A percentile compares a stretch with the other conserved stretches of the same genome.
phyloP scores from a whole-genome alignment of 148 eudicot genomes.

The Chenopodium berlandieri region DNA sequence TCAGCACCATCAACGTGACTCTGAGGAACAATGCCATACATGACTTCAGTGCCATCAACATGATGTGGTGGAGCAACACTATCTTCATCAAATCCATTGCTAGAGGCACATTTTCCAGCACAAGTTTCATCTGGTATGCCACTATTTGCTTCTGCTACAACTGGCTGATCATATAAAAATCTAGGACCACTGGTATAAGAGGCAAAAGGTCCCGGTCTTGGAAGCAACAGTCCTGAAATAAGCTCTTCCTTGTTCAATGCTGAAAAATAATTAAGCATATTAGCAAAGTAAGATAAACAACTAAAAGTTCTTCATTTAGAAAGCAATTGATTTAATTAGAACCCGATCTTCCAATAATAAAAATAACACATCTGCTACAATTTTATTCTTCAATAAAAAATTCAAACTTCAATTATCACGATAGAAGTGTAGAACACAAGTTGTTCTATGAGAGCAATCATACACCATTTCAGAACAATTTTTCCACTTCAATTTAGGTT shows the following conservation, averaged over 20 bases:
- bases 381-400: no score
- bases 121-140: slow-evolving; percentile 29
- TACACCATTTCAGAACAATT: not conserved
- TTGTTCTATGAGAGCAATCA: not conserved
- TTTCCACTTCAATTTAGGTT: no score
- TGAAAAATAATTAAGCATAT: slow-evolving; percentile 25
- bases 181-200: slow-evolving; percentile 32
- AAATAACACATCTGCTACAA: not conserved
- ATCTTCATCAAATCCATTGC: slow-evolving; percentile 37
- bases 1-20: slow-evolving; percentile 24
- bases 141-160: slow-evolving; percentile 28
- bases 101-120: slow-evolving; percentile 34
- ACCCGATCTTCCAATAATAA: not conserved
- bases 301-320: not conserved
- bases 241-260: slow-evolving; percentile 72
- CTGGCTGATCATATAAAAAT: slow-evolving; percentile 35
- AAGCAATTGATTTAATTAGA: not conserved
- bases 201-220: slow-evolving; percentile 41
- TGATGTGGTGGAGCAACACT: slow-evolving; percentile 20
- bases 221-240: slow-evolving; percentile 64
- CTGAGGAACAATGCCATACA: slow-evolving; percentile 24
- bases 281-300: slow-evolving; percentile 2
- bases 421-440: not conserved
- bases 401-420: no score
- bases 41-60: slow-evolving; percentile 28